Base-by-base conservation (phyloP, 495 filamentous ascomycete genomes). In the Cryomyces antarcticus region DNA sequence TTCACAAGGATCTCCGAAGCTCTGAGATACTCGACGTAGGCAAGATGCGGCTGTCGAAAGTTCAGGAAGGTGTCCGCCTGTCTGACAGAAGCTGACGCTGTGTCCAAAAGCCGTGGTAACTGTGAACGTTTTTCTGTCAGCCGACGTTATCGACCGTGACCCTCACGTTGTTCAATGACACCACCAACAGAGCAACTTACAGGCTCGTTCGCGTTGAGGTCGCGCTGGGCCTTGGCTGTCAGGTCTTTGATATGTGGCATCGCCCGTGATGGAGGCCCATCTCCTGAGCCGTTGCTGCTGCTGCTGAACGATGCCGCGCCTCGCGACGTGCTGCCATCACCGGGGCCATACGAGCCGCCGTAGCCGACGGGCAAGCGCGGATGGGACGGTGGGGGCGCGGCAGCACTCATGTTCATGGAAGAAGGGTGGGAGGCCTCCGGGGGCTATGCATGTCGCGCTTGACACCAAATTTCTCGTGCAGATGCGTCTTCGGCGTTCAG, bases 1-100 rank as follows among this genome's bases (percentile, higher is more conserved):
- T 87, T 70, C 24, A 81, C 66, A 31, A 79, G 67, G 45, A 96
- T 77, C 38, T 82, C 77, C 37, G 69, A 82, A 27, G 87, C 78
- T 35, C 77, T 72, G 41, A 95, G 67, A 58, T 82, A 96, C 38
- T 93, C 82, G 28, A 77, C 64, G 49, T 77, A 82, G 39, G 76
- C 77, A 30, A 56, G 61, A 48, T 82, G 76, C n/a, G 66, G 62
- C 44, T 66, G 53, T 12, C 68, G 60, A 37, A 51, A 42, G 9
- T 52, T 41, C 29, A 60, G 41, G 10, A 47, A 28, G 39, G 43
- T 42, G 38, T 54, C 49, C 13, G 57, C 53, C 27, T 51, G 45
- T 24, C 33, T 47, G 44, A 47, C 54, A 38, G 51, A 44, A 9
- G 38, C 13, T 29, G 48, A 37, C 3, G 57, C 62, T 31, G 41